A percentile compares a stretch with the other conserved stretches of the same genome.
Conservation (phyloP, 2,329 filamentous ascomycete genomes). For the Fusarium stilboides region DNA sequence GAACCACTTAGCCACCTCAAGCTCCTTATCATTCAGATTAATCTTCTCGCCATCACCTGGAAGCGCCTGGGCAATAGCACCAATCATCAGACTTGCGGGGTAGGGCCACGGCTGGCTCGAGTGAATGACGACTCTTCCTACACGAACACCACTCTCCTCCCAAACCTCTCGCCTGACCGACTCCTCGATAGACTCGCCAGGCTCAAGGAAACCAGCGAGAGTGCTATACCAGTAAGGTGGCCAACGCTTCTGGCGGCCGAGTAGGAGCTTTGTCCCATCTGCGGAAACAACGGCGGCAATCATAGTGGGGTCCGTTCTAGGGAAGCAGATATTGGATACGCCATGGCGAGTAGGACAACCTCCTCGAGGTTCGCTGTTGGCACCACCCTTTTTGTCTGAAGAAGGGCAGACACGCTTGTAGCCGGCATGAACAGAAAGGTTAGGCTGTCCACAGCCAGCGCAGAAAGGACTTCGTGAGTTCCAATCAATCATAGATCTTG, state of each 20-base stretch:
- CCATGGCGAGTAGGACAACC: conserved; percentile 87
- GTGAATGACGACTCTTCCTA: conserved; percentile 85
- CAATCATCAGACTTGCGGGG: conserved; percentile 88
- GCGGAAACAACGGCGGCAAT: conserved; percentile 93
- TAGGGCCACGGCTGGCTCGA: conserved; percentile 92
- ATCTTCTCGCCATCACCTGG: conserved; percentile 82
- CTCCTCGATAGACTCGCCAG: conserved; percentile 88
- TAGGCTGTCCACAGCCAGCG: conserved; percentile 87
- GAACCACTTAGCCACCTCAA: conserved; percentile 94
- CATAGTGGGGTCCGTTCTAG: conserved; percentile 92
- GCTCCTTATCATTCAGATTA: conserved; percentile 88
- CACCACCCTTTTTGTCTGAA: conserved; percentile 70
- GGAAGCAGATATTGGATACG: conserved; percentile 92
- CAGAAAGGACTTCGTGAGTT: conserved; percentile 94
- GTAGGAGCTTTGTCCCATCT: conserved; percentile 82
- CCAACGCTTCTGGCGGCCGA: conserved; percentile 89
- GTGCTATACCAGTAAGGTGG: conserved; percentile 90
- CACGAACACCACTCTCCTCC: conserved; percentile 85
- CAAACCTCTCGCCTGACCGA: conserved; percentile 87
- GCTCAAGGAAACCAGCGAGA: conserved; percentile 88
- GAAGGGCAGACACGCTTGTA: conserved; percentile 86
- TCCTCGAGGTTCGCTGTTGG: conserved; percentile 67
- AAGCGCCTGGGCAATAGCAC: conserved; percentile 87
- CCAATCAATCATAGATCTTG: conserved; percentile 92
- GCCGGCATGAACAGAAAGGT: conserved; percentile 82